Conservation (phyloP, 352 stramenopile species). For the Globisporangium uncinulatum region DNA sequence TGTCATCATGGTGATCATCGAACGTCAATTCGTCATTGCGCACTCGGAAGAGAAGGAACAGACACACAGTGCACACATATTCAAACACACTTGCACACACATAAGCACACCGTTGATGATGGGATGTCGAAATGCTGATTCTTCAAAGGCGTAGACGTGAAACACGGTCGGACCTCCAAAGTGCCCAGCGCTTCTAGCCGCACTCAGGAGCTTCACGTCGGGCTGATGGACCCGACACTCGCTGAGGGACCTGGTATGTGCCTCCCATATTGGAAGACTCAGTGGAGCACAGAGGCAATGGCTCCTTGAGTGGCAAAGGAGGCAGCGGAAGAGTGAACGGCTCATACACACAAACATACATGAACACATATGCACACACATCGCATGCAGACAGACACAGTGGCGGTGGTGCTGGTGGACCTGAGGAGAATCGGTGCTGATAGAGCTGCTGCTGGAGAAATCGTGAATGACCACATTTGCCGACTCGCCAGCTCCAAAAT, state of each 20-base stretch:
- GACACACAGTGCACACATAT: constrained; percentile 4
- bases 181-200: constrained; percentile 72
- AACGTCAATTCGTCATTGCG: constrained; percentile 40
- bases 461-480: constrained; percentile 5
- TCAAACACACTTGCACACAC: constrained; percentile 9
- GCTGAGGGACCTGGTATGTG: constrained; percentile 56
- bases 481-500: neutral
- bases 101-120: neutral
- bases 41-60: constrained; percentile 14
- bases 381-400: neutral
- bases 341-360: constrained; percentile 10
- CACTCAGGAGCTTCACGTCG: constrained; percentile 58
- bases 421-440: neutral
- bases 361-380: neutral
- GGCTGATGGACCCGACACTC: constrained; percentile 82
- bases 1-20: constrained; percentile 20
- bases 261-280: constrained; percentile 67
- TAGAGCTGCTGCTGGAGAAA: neutral
- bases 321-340: constrained; percentile 15
- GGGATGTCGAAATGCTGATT: constrained; percentile 82
- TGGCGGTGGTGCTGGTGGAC: neutral
- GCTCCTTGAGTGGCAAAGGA: constrained; percentile 63
- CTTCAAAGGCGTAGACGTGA: constrained; percentile 51
- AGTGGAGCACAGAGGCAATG: constrained; percentile 35
- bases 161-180: constrained; percentile 56